phyloP scores from a whole-genome alignment of 2,329 filamentous ascomycete species.

The Xylaria sp. region DNA sequence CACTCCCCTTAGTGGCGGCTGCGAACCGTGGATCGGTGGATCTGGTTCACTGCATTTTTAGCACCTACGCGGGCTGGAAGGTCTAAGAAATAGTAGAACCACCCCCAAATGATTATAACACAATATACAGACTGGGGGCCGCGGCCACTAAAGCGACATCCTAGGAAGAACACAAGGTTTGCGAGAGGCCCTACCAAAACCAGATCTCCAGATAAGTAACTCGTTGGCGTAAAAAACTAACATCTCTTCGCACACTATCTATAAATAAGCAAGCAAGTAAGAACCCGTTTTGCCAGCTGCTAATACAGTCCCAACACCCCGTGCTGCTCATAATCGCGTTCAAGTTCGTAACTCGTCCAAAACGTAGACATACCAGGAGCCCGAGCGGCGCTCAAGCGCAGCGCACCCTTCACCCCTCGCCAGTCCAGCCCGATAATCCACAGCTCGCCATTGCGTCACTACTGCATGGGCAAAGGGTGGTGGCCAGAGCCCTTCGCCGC shows the following conservation, averaged over 20 bases:
- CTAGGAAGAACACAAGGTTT: too few relatives aligned
- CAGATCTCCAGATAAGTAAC: too few relatives aligned
- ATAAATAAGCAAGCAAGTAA: not conserved
- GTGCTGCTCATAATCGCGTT: not conserved
- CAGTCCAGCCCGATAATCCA: not conserved
- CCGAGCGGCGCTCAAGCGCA: not conserved
- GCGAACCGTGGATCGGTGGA: too few relatives aligned
- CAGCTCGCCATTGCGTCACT: not conserved
- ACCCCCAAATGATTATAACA: too few relatives aligned
- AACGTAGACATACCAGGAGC: not conserved
- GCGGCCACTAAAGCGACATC: too few relatives aligned
- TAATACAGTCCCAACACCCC: not conserved
- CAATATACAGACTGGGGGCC: too few relatives aligned
- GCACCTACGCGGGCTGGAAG: too few relatives aligned
- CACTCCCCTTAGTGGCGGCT: too few relatives aligned
- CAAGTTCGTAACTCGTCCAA: not conserved
- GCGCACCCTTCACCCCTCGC: not conserved
- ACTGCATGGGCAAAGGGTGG: constrained; percentile 15
- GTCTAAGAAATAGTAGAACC: too few relatives aligned
- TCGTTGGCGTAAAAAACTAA: too few relatives aligned
- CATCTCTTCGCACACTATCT: not conserved
- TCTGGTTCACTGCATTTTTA: too few relatives aligned
- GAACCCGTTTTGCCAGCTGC: not conserved
- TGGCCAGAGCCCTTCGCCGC: constrained; percentile 6
- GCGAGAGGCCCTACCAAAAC: too few relatives aligned